Evolutionary conservation across 2,329 filamentous ascomycete species (phyloP).

Genomic region (Paecilomyces formosus): DNA sequence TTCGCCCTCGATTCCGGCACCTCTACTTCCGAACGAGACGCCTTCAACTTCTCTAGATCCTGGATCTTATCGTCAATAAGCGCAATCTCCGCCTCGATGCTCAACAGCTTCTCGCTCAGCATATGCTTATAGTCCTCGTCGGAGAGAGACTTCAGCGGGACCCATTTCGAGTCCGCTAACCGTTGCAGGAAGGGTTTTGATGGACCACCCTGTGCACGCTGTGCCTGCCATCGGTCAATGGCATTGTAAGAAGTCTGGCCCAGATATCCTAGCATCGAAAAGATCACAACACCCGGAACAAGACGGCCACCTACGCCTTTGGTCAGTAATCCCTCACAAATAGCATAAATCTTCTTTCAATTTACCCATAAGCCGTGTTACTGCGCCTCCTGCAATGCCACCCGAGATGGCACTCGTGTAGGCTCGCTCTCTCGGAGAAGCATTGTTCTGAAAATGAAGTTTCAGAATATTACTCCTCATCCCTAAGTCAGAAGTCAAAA

Average conservation of each 20-base stretch:
- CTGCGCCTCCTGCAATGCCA: constrained; percentile 53
- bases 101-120: constrained; percentile 63
- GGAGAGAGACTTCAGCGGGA: constrained; percentile 61
- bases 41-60: constrained; percentile 30
- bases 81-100: constrained; percentile 68
- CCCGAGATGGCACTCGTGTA: constrained; percentile 66
- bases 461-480: constrained; percentile 37
- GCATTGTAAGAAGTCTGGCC: constrained; percentile 52
- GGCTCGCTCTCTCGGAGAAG: constrained; percentile 53
- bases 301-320: constrained; percentile 45
- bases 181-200: constrained; percentile 40
- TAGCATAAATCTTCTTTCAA: constrained; percentile 4
- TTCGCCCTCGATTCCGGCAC: not conserved
- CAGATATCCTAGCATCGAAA: constrained; percentile 48
- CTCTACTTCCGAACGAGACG: not conserved
- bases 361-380: constrained; percentile 51
- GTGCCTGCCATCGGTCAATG: constrained; percentile 41
- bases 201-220: constrained; percentile 22
- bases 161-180: constrained; percentile 58
- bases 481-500: constrained; percentile 33
- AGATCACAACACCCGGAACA: constrained; percentile 53
- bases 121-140: constrained; percentile 67
- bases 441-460: constrained; percentile 43
- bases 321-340: constrained; percentile 3
- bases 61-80: constrained; percentile 69